Base-by-base conservation (phyloP, 2,329 filamentous ascomycete species). In the Claviceps maximensis region DNA sequence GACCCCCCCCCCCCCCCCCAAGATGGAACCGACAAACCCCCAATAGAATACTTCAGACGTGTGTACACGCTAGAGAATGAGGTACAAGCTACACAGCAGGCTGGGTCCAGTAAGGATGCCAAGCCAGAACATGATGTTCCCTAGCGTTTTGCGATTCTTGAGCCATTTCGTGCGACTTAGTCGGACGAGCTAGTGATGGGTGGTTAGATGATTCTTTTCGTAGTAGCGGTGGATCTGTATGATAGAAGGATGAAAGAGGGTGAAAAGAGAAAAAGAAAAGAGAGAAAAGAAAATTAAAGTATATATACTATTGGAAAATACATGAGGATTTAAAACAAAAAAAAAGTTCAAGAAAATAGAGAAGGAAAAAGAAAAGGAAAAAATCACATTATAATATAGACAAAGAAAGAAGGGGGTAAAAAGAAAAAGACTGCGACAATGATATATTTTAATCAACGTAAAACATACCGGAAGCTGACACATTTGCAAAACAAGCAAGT, bases 101-200 rank as follows among this genome's bases (percentile, higher is more conserved):
- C 84, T 87, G 1, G 86, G 86, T 0, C 84, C 85, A 2, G 84
- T 84, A 55, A 87, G 86, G n/a, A 90, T 76, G 0, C 86, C 85
- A 42, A 86, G 62, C 87, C 87, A 91, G 60, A 90, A 90, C 3
- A 88, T 74, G 8, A 87, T 65, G 62, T 91, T 90, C 0, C 86
- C 86, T 21, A 89, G 60, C 1, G 79, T 77, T 59, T 78, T 74
- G 59, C 75, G 73, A 25, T 78, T 78, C 58, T 77, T 79, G 63
- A 89, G 70, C 70, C 82, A 79, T 57, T 74, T 80, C 1, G 82
- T 87, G 57, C 83, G 75, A 59, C 82, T 85, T 47, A 90, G 63
- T 33, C 73, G 74, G 3, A 87, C 83, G 15, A 90, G 68, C 73
- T 76, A 41, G 17, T 17, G 9, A 25, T 17, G 38, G n/a, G 15